Evolutionary conservation across 164 flowering plant species (phyloP), one percentile per base, ranked within the genome.

Genomic region (Annona cherimola): DNA sequence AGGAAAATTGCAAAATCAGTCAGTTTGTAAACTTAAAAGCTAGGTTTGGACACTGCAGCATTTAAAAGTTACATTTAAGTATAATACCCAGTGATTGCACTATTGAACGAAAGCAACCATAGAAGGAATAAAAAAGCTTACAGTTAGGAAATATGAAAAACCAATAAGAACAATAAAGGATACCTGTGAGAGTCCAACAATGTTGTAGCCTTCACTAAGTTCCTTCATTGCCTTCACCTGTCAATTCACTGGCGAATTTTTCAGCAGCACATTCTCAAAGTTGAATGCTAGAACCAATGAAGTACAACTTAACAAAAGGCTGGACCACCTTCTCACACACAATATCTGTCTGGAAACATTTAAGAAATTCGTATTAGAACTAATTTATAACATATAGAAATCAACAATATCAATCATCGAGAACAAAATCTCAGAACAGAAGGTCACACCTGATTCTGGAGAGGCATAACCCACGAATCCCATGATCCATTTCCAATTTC

Each of bases 171-270:
- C 9, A 45, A 39, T 20, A 20, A 26, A 14, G 61, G 43, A 83
- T 41, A 94, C 99, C 98, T 96, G 99, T 39, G 99, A 96, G 60
- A 91, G 94, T 67, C 98, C 97, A 86, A 96, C 97, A 26, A 96
- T 88, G 83, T 93, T 93, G 85, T 90, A 96, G 68, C 99, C 99
- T 6, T 77, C 77, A 3, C 80, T 83, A 62, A 96, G 89, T 76
- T 89, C 89, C 78, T 84, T 81, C 88, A 88, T 91, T 84, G 80
- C 57, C 81, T 93, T 96, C 82, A 95, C 96, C 98, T 93, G 86
- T 71, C 45, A 73, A 63, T 77, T 35, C 45, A 26, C 68, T 59
- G 72, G 7, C 35, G 20, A 68, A 74, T 71, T 76, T 60, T 71
- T 73, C 43, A 67, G 55, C 59, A 59, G 7, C 61, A 71, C 3